These are phyloP conservation scores for Colletotrichum tamarilloi DNA, from an alignment of 2,329 filamentous ascomycete genomes.

Conservation along the genomic window DNA sequence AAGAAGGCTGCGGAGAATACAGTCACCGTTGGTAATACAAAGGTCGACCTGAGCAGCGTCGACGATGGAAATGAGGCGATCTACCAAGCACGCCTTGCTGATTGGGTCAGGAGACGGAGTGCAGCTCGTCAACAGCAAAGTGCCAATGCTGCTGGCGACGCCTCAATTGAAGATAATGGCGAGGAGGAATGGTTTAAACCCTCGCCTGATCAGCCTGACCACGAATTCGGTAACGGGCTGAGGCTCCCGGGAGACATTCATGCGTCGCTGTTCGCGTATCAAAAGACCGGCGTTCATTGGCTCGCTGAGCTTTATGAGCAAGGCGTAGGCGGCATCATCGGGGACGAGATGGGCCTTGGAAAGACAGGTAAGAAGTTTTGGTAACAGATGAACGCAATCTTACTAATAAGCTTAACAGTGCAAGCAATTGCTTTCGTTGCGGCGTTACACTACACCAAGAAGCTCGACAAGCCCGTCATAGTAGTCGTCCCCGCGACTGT, in stretches of 20 bases:
- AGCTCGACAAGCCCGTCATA: constrained; percentile 85
- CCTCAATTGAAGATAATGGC: constrained; percentile 55
- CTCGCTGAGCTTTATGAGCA: constrained; percentile 92
- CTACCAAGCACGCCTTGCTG: constrained; percentile 79
- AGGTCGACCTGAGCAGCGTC: constrained; percentile 66
- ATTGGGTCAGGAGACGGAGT: constrained; percentile 73
- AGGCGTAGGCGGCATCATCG: constrained; percentile 91
- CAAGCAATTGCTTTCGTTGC: constrained; percentile 82
- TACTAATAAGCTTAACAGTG: constrained; percentile 46
- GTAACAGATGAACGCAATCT: neutral
- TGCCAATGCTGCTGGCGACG: constrained; percentile 44
- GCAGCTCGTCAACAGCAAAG: constrained; percentile 51
- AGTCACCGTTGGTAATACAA: constrained; percentile 46
- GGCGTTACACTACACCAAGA: constrained; percentile 90
- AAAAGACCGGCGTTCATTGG: constrained; percentile 98
- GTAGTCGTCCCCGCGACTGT: constrained; percentile 95
- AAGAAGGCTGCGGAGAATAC: constrained; percentile 43
- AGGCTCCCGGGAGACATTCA: constrained; percentile 92
- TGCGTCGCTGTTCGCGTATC: constrained; percentile 93
- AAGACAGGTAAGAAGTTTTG: constrained; percentile 70
- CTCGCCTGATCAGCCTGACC: constrained; percentile 84
- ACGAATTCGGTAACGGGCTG: constrained; percentile 78
- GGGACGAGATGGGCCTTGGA: constrained; percentile 98
- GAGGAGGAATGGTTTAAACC: constrained; percentile 83
- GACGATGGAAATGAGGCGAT: constrained; percentile 91